phyloP scores from a whole-genome alignment of 148 eudicot genomes.

The Chenopodium berlandieri region DNA sequence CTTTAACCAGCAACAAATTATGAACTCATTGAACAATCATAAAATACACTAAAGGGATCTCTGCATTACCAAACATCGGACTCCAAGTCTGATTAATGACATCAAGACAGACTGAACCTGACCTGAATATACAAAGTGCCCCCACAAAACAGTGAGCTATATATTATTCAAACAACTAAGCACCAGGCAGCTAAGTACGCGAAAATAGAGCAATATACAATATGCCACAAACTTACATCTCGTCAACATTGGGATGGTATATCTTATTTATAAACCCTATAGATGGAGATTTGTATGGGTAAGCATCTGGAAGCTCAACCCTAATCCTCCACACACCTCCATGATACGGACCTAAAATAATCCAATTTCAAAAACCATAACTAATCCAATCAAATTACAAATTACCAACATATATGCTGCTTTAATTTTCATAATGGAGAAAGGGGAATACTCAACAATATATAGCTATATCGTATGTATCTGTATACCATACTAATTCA shows the following conservation, averaged over 20 bases:
- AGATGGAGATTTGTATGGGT: slow-evolving; percentile 87
- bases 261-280: slow-evolving; percentile 90
- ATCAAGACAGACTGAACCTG: slow-evolving; percentile 91
- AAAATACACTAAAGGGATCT: not conserved
- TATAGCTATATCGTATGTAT: not conserved
- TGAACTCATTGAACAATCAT: not conserved
- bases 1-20: slow-evolving; percentile 7
- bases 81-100: slow-evolving; percentile 96
- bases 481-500: too few species aligned
- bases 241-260: slow-evolving; percentile 93
- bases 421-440: not conserved
- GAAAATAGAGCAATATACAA: not conserved
- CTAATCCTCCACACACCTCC: slow-evolving; percentile 91
- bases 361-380: not conserved
- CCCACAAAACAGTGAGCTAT: slow-evolving; percentile 1
- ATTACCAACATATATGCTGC: slow-evolving; percentile 13
- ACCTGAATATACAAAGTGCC: slow-evolving; percentile 43
- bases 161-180: not conserved
- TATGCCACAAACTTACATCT: slow-evolving; percentile 51
- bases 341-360: slow-evolving; percentile 73
- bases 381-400: slow-evolving; percentile 9
- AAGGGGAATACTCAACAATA: not conserved
- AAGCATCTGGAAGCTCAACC: slow-evolving; percentile 94
- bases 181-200: not conserved
- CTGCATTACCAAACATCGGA: slow-evolving; percentile 79